Evolutionary conservation across 2,329 filamentous ascomycete genomes (phyloP), one percentile per base, ranked within the genome.

Genomic region (Verticillium alfalfae): DNA sequence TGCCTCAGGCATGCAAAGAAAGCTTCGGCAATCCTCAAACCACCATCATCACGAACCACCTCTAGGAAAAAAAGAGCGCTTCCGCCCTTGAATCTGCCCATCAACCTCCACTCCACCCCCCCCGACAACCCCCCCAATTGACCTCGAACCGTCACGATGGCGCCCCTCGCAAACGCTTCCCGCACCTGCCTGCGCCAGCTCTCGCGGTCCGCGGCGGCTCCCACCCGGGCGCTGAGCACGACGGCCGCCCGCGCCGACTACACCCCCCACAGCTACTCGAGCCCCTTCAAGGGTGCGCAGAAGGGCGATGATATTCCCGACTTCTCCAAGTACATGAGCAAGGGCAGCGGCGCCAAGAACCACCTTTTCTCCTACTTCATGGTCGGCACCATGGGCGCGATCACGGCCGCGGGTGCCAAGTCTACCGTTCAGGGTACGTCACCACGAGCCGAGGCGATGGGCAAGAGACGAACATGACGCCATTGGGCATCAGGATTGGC

Each of bases 311-410:
- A 90, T 78, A 90, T 98, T 73, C 95, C 95, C 69, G 88, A 91
- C 81, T 98, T 96, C 79, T 86, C 86, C 77, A 89, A 93, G 76
- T 99, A 99, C 83, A 83, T 88, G 79, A 89, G 86, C 78, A 88
- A 87, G 75, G 81, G 81, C 67, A 79, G 80, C 70, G 83, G 89
- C 76, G 84, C 81, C 69, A 83, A 83, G 72, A 97, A 96, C 81
- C 90, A 93, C 83, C 82, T 96, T 70, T 95, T 97, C 78, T 88
- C 89, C 72, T 99, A 99, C 86, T 98, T 99, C 81, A 97, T 98
- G 92, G 95, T 97, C 68, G 95, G 95, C 72, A 89, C 92, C 61
- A 90, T 99, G 85, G 95, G 95, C 75, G 90, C 95, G 73, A 84
- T 98, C 76, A 88, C 90, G 67, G 94, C 94, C 63, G 90, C 95